These are phyloP conservation scores for Calocera viscosa DNA, from an alignment of 768 basidiomycete species.

Conservation along the genomic window DNA sequence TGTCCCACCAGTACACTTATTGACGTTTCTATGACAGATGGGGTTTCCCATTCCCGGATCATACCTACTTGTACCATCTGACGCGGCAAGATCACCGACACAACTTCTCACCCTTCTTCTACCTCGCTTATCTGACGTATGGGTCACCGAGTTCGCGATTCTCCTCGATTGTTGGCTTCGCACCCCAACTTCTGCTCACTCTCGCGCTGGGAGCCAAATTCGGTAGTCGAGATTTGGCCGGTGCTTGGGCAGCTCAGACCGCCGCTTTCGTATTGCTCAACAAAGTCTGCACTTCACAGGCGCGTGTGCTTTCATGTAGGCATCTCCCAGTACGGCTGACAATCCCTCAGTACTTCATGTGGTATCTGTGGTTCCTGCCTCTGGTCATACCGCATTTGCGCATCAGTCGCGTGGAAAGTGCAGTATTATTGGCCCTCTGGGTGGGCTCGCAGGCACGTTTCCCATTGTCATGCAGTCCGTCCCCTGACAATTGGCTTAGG, in stretches of 20 bases:
- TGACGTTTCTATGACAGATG: slow-evolving; percentile 50
- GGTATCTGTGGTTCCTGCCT: slow-evolving; percentile 86
- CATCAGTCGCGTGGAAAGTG: slow-evolving; percentile 35
- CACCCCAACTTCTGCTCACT: slow-evolving; percentile 67
- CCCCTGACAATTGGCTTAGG: slow-evolving; percentile 32
- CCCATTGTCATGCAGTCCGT: not conserved
- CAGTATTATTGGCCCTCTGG: slow-evolving; percentile 49
- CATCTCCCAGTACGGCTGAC: not conserved
- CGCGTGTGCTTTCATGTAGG: slow-evolving; percentile 24
- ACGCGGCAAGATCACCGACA: slow-evolving; percentile 90
- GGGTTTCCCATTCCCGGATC: slow-evolving; percentile 83
- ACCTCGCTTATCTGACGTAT: slow-evolving; percentile 81
- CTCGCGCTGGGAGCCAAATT: slow-evolving; percentile 63
- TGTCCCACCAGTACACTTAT: slow-evolving; percentile 4
- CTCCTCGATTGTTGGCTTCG: slow-evolving; percentile 66
- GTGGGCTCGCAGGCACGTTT: slow-evolving; percentile 40
- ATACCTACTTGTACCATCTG: slow-evolving; percentile 88
- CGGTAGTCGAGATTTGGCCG: slow-evolving; percentile 49
- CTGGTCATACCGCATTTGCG: slow-evolving; percentile 57
- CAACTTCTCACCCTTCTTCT: slow-evolving; percentile 97
- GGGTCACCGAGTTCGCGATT: slow-evolving; percentile 33
- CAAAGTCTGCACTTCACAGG: slow-evolving; percentile 96
- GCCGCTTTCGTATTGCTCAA: slow-evolving; percentile 88
- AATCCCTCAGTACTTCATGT: slow-evolving; percentile 72
- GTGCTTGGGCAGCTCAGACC: slow-evolving; percentile 89